A percentile compares a stretch with the other conserved stretches of the same genome.
Conservation (phyloP, 129 eudicot species). For the Helianthus tuberosus region DNA sequence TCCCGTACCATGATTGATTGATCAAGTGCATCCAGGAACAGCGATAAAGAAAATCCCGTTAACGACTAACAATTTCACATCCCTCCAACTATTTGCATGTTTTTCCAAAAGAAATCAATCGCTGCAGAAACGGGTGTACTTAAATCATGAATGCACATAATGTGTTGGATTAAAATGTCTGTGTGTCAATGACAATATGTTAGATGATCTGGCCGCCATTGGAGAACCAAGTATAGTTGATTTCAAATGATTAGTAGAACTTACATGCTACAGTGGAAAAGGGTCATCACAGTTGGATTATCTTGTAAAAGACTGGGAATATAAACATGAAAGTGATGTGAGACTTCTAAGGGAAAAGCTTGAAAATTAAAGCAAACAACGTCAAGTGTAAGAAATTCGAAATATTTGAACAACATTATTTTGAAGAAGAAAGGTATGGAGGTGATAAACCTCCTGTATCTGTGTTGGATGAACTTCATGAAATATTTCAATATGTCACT, state of each 20-base stretch:
- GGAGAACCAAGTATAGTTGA: slow-evolving; percentile 71
- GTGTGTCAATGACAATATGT: neutral
- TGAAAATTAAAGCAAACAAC: slow-evolving; percentile 76
- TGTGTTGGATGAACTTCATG: slow-evolving; percentile 58
- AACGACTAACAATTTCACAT: neutral
- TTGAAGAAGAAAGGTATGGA: slow-evolving; percentile 62
- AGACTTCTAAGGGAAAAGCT: slow-evolving; percentile 88
- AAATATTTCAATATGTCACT: slow-evolving; percentile 8
- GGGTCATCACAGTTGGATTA: slow-evolving; percentile 79
- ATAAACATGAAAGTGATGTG: slow-evolving; percentile 75
- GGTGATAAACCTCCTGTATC: slow-evolving; percentile 73
- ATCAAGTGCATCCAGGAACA: slow-evolving; percentile 36
- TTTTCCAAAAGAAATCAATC: neutral
- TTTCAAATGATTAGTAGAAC: slow-evolving; percentile 66
- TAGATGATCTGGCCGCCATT: slow-evolving; percentile 44
- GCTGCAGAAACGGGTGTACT: neutral
- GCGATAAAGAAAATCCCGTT: slow-evolving; percentile 25
- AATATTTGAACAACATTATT: slow-evolving; percentile 76
- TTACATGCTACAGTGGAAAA: slow-evolving; percentile 74
- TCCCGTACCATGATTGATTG: slow-evolving; percentile 9
- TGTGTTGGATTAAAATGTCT: slow-evolving; percentile 31
- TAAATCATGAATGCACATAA: slow-evolving; percentile 16
- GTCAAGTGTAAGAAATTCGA: slow-evolving; percentile 76
- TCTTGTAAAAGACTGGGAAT: slow-evolving; percentile 80
- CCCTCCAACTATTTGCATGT: slow-evolving; percentile 1